Evolutionary conservation across 2,329 filamentous ascomycete species (phyloP).

Genomic region (Xylogone sp.): DNA sequence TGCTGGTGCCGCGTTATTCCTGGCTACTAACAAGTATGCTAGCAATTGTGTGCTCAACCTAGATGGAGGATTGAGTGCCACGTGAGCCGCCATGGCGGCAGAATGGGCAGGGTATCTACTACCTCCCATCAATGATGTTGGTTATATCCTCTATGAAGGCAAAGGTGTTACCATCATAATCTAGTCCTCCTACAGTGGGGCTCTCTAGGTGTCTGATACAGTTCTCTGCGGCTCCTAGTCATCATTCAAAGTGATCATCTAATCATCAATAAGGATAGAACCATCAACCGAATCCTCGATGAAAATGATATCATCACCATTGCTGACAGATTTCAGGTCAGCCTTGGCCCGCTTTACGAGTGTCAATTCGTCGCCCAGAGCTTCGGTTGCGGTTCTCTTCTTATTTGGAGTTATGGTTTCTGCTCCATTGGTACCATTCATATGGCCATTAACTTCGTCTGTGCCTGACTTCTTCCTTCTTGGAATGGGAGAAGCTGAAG

Average conservation of each 20-base stretch:
- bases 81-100: slow-evolving; percentile 33
- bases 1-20: slow-evolving; percentile 76
- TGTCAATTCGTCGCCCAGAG: slow-evolving; percentile 14
- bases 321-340: slow-evolving; percentile 33
- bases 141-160: too few species aligned
- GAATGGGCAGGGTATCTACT: background rate
- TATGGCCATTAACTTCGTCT: slow-evolving; percentile 12
- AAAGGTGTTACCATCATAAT: too few species aligned
- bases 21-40: slow-evolving; percentile 74
- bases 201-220: too few species aligned
- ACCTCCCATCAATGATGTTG: too few species aligned
- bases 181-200: background rate
- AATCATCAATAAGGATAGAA: slow-evolving; percentile 65
- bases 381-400: slow-evolving; percentile 26
- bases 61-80: slow-evolving; percentile 76
- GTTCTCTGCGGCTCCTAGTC: background rate
- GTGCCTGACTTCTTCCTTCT: slow-evolving; percentile 17
- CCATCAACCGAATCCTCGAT: slow-evolving; percentile 42
- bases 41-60: slow-evolving; percentile 86
- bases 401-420: slow-evolving; percentile 12
- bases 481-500: slow-evolving; percentile 19
- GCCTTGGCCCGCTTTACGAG: slow-evolving; percentile 26
- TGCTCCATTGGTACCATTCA: slow-evolving; percentile 11
- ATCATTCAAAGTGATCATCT: slow-evolving; percentile 20
- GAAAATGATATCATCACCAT: slow-evolving; percentile 23